Conservation (phyloP, 495 filamentous ascomycete genomes). For the Astrocystis sublimbata region DNA sequence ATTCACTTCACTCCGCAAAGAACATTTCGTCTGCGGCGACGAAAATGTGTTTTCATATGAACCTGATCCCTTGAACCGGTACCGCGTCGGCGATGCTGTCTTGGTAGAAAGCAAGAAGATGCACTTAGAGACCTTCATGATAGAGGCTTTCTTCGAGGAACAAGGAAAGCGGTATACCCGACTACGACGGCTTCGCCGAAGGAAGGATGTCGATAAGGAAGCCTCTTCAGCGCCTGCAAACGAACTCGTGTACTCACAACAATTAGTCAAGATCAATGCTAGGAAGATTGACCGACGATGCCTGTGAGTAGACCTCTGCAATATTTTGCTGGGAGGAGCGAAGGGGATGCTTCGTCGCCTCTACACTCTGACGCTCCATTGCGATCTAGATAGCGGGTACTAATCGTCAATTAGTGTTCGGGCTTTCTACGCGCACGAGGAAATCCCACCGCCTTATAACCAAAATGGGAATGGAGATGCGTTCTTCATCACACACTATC, state of each 20-base stretch:
- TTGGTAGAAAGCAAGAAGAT: conserved; percentile 38
- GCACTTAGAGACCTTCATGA: conserved; percentile 56
- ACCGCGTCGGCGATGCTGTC: conserved; percentile 56
- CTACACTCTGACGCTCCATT: too few relatives aligned
- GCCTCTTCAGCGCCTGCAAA: conserved; percentile 52
- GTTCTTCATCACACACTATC: conserved; percentile 60
- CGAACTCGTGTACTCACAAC: conserved; percentile 63
- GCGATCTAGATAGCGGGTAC: too few relatives aligned
- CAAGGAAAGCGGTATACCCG: conserved; percentile 31
- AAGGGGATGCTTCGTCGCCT: too few relatives aligned
- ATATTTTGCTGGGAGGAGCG: too few relatives aligned
- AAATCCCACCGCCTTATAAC: conserved; percentile 63
- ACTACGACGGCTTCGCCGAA: conserved; percentile 50
- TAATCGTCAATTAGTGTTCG: too few relatives aligned
- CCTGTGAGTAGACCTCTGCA: too few relatives aligned
- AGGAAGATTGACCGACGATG: conserved; percentile 55
- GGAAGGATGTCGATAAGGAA: conserved; percentile 39
- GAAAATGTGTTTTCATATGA: neutral
- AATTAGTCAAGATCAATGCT: conserved; percentile 39
- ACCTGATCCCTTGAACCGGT: conserved; percentile 22
- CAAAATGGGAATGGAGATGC: conserved; percentile 61
- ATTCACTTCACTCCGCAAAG: conserved; percentile 53
- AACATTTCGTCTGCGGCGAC: conserved; percentile 45
- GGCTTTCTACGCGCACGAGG: conserved; percentile 44
- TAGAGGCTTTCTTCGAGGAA: conserved; percentile 47